Evolutionary conservation across 768 basidiomycete genomes (phyloP).

Genomic region (Tulasnella sp.): DNA sequence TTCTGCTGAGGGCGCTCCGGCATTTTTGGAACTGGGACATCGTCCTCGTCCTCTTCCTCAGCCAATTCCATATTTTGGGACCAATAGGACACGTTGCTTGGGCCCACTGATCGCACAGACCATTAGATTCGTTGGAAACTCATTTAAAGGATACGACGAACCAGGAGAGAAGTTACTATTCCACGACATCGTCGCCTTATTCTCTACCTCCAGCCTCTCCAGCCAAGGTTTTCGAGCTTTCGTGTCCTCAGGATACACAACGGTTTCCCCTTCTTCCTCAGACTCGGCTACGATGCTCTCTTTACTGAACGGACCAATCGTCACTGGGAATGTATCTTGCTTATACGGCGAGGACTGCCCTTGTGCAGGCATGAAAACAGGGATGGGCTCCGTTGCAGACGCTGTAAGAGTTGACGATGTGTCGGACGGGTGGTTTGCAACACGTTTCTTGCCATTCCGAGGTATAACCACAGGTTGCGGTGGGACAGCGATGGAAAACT

Average conservation of each 20-base stretch:
- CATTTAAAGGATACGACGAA: neutral
- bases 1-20: neutral
- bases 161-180: neutral
- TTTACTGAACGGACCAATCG: constrained; percentile 45
- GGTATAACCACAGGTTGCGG: neutral
- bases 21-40: constrained; percentile 29
- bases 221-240: constrained; percentile 27
- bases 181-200: neutral
- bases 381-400: constrained; percentile 28
- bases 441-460: constrained; percentile 4
- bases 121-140: neutral
- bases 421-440: constrained; percentile 41
- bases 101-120: neutral
- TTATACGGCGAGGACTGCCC: constrained; percentile 36
- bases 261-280: constrained; percentile 59
- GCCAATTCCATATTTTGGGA: constrained; percentile 27
- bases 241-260: constrained; percentile 37
- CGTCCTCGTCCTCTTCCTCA: constrained; percentile 42
- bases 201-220: constrained; percentile 26
- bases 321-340: constrained; percentile 42
- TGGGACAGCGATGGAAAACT: constrained; percentile 19
- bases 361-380: constrained; percentile 36
- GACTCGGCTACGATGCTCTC: constrained; percentile 10
- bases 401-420: constrained; percentile 34
- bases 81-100: too few species aligned